phyloP scores from a whole-genome alignment of 2,329 filamentous ascomycete species.

The Nemania bipapillata region DNA sequence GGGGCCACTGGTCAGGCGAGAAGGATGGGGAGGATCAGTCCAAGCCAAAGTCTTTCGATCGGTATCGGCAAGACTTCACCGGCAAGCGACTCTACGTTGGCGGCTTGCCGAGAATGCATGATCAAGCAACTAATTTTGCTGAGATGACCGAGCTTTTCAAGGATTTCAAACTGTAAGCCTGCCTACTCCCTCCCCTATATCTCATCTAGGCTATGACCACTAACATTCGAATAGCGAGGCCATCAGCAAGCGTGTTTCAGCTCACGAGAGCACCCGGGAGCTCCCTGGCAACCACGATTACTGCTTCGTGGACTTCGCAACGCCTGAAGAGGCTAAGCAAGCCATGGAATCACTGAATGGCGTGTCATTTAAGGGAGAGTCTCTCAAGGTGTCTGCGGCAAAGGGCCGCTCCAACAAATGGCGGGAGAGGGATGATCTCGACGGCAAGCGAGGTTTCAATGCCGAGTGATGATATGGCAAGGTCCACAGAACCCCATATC shows the following conservation, averaged over 20 bases:
- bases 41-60: conserved; percentile 30
- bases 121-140: conserved; percentile 59
- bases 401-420: conserved; percentile 43
- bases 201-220: background rate
- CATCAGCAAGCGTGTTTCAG: conserved; percentile 67
- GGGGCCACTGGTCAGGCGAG: conserved; percentile 57
- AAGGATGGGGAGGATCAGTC: conserved; percentile 41
- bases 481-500: background rate
- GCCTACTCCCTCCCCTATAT: background rate
- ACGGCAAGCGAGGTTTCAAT: conserved; percentile 18
- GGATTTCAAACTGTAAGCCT: conserved; percentile 57
- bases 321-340: conserved; percentile 62
- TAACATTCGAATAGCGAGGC: conserved; percentile 44
- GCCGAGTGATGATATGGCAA: conserved; percentile 14
- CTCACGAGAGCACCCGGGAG: conserved; percentile 64
- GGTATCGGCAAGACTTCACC: conserved; percentile 41
- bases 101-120: conserved; percentile 61
- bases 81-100: conserved; percentile 62
- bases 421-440: conserved; percentile 42
- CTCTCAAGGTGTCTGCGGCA: conserved; percentile 45
- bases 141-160: conserved; percentile 61
- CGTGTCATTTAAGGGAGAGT: conserved; percentile 40
- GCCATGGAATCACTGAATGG: conserved; percentile 61
- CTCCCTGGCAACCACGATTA: conserved; percentile 69
- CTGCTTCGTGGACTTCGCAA: conserved; percentile 72